Conservation (phyloP, 768 basidiomycete genomes). For the Agrocybe pediades region DNA sequence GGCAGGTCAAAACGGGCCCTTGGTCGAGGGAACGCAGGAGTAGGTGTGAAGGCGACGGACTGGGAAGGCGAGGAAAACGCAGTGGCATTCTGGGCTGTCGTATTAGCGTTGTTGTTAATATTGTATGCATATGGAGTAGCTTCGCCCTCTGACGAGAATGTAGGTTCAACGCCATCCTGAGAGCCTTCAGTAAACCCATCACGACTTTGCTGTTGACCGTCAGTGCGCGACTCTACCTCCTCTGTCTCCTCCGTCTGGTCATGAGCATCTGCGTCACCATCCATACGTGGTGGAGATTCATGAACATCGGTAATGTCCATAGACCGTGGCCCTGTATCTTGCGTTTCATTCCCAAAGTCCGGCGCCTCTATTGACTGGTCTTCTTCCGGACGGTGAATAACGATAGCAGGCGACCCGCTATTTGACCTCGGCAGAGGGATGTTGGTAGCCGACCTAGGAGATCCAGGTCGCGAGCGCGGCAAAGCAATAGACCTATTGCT, state of each 20-base stretch:
- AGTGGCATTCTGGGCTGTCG: constrained; percentile 30
- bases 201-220: constrained; percentile 12
- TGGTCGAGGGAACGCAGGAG: constrained; percentile 61
- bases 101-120: constrained; percentile 17
- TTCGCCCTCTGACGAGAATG: constrained; percentile 72
- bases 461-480: constrained; percentile 39
- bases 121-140: constrained; percentile 33
- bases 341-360: constrained; percentile 31
- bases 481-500: constrained; percentile 49
- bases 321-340: constrained; percentile 37
- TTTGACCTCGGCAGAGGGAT: constrained; percentile 56
- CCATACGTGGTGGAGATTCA: constrained; percentile 39
- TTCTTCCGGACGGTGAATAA: constrained; percentile 27
- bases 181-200: constrained; percentile 19
- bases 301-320: constrained; percentile 60
- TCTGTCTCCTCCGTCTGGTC: constrained; percentile 14
- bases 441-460: constrained; percentile 46
- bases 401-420: constrained; percentile 48
- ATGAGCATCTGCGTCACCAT: constrained; percentile 15
- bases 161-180: constrained; percentile 49
- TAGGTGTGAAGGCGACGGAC: constrained; percentile 66
- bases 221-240: constrained; percentile 24
- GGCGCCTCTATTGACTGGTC: constrained; percentile 17
- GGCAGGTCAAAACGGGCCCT: constrained; percentile 65
- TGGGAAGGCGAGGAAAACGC: constrained; percentile 56